These are phyloP conservation scores for Tricholoma terreum DNA, from an alignment of 768 basidiomycete genomes.

Conservation along the genomic window DNA sequence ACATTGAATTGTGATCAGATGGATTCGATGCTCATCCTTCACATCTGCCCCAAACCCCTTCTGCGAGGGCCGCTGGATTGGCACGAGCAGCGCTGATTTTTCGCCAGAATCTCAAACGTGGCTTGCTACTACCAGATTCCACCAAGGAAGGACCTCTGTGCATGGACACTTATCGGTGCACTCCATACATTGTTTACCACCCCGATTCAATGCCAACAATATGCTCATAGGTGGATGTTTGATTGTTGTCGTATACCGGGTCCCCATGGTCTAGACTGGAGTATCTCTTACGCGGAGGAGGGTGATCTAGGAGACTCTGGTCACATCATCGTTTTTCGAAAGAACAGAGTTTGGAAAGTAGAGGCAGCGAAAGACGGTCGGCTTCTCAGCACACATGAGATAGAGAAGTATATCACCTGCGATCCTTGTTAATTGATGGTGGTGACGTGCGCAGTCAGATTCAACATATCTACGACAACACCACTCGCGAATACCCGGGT, in stretches of 20 bases:
- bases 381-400: slow-evolving; percentile 61
- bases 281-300: slow-evolving; percentile 58
- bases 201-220: not conserved
- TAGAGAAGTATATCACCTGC: slow-evolving; percentile 49
- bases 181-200: not conserved
- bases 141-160: slow-evolving; percentile 71
- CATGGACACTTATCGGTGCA: slow-evolving; percentile 83
- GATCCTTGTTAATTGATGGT: not conserved
- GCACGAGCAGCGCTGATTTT: slow-evolving; percentile 73
- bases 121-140: slow-evolving; percentile 59
- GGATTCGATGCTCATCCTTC: slow-evolving; percentile 70
- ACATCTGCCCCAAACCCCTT: slow-evolving; percentile 54
- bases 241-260: slow-evolving; percentile 85
- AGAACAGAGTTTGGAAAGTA: slow-evolving; percentile 82
- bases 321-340: slow-evolving; percentile 83
- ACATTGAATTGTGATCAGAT: slow-evolving; percentile 42
- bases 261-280: slow-evolving; percentile 72
- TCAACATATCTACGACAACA: slow-evolving; percentile 65
- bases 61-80: slow-evolving; percentile 68
- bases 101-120: slow-evolving; percentile 64
- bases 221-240: slow-evolving; percentile 78
- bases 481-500: slow-evolving; percentile 59
- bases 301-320: slow-evolving; percentile 61
- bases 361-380: slow-evolving; percentile 52
- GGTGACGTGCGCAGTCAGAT: slow-evolving; percentile 53